A percentile compares a stretch with the other conserved stretches of the same genome.
Conservation (phyloP, 495 filamentous ascomycete genomes). For the Talaromyces stipitatus region DNA sequence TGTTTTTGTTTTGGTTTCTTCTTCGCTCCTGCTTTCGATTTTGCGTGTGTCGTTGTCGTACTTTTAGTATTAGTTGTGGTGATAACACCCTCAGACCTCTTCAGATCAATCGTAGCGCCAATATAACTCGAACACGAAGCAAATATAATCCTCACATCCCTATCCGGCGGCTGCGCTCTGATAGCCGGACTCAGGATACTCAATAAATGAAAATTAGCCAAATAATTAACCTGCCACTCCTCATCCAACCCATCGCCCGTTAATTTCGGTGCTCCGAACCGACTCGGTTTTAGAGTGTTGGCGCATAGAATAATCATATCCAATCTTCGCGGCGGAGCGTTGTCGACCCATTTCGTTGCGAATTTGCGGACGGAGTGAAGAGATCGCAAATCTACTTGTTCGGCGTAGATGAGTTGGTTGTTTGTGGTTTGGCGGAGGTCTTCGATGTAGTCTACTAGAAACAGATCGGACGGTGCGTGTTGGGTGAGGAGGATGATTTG, state of each 20-base stretch:
- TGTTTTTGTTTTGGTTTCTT: background rate
- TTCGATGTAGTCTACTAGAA: slow-evolving; percentile 85
- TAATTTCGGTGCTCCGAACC: slow-evolving; percentile 38
- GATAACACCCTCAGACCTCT: slow-evolving; percentile 27
- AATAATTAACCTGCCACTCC: slow-evolving; percentile 91
- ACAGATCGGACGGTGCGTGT: slow-evolving; percentile 70
- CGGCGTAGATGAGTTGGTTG: slow-evolving; percentile 89
- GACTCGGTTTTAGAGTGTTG: slow-evolving; percentile 58
- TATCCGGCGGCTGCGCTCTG: slow-evolving; percentile 81
- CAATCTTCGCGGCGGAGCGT: slow-evolving; percentile 79
- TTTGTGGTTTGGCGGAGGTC: slow-evolving; percentile 72
- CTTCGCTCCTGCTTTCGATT: slow-evolving; percentile 19
- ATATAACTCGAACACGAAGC: slow-evolving; percentile 84
- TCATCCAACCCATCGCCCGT: slow-evolving; percentile 77
- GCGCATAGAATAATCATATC: slow-evolving; percentile 90
- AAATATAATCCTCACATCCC: slow-evolving; percentile 84
- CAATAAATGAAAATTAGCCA: slow-evolving; percentile 91
- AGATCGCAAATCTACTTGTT: slow-evolving; percentile 83
- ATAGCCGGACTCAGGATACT: slow-evolving; percentile 84
- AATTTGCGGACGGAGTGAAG: slow-evolving; percentile 85
- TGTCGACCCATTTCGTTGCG: slow-evolving; percentile 98
- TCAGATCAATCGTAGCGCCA: slow-evolving; percentile 53
- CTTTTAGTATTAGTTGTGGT: background rate
- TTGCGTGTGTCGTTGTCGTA: slow-evolving; percentile 7
- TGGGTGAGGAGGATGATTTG: slow-evolving; percentile 88